These are phyloP conservation scores for Gossypium arboreum DNA, from an alignment of 345 rosid species.

Conservation along the genomic window DNA sequence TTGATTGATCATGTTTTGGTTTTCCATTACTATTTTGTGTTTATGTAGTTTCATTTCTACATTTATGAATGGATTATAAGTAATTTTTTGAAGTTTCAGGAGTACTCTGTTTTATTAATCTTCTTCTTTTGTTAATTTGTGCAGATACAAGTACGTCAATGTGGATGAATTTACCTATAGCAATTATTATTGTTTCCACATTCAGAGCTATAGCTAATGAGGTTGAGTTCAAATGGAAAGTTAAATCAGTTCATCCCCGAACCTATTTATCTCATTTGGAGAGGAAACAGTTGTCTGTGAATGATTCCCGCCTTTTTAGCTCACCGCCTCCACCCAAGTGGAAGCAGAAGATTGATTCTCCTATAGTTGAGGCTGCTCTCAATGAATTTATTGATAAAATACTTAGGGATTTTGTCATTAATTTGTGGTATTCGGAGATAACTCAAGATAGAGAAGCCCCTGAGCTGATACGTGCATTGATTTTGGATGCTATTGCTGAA, in stretches of 20 bases:
- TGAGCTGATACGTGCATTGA: conserved; percentile 67
- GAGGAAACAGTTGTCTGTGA: conserved; percentile 71
- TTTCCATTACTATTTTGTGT: background rate
- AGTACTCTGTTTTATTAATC: background rate
- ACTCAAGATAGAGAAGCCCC: conserved; percentile 88
- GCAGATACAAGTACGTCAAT: conserved; percentile 90
- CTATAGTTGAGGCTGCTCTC: conserved; percentile 72
- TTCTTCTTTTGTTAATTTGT: conserved; percentile 11
- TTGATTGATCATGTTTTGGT: conserved; percentile 1
- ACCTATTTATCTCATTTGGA: conserved; percentile 52
- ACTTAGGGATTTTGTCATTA: conserved; percentile 75
- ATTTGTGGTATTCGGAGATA: conserved; percentile 89
- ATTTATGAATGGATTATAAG: background rate
- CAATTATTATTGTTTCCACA: conserved; percentile 49
- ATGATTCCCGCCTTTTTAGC: conserved; percentile 66
- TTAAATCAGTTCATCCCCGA: conserved; percentile 18
- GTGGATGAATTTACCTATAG: conserved; percentile 92
- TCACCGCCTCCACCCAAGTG: conserved; percentile 51
- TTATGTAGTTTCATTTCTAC: background rate
- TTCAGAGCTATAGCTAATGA: conserved; percentile 49
- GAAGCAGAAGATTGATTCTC: conserved; percentile 87
- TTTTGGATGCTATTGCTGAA: conserved; percentile 91
- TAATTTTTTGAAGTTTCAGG: background rate
- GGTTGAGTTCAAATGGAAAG: conserved; percentile 83
- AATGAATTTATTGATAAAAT: conserved; percentile 72